Evolutionary conservation across 306 rosid genomes (phyloP).

Genomic region (Vachellia collinsii): DNA sequence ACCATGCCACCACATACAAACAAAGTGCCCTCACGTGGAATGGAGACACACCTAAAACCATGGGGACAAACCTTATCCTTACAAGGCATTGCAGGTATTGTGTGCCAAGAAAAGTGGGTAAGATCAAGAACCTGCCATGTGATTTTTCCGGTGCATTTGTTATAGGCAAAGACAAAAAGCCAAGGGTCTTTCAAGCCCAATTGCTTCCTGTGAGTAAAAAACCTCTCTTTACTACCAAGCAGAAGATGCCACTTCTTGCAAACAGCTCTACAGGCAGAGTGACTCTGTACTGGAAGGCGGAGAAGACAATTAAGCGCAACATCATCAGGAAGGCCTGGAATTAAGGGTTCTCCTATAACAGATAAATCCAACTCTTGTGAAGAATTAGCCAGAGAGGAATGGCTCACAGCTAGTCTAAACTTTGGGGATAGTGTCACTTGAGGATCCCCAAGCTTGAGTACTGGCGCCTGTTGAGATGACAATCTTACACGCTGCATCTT

Average conservation of each 20-base stretch:
- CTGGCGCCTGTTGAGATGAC: conserved; percentile 1
- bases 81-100: conserved; percentile 87
- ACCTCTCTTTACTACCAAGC: conserved; percentile 80
- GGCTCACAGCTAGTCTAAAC: neutral
- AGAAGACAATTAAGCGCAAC: conserved; percentile 89
- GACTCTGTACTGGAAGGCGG: conserved; percentile 81
- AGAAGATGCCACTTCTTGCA: conserved; percentile 85
- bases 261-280: conserved; percentile 61
- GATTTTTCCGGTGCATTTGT: conserved; percentile 87
- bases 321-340: conserved; percentile 92
- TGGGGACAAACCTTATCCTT: conserved; percentile 91
- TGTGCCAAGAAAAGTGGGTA: conserved; percentile 81
- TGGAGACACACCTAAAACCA: conserved; percentile 80
- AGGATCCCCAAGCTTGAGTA: conserved; percentile 14
- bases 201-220: conserved; percentile 78
- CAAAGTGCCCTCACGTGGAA: conserved; percentile 66
- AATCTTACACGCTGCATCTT: conserved; percentile 11
- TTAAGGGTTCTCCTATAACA: conserved; percentile 65
- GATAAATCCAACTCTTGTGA: conserved; percentile 53
- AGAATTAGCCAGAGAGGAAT: neutral
- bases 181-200: conserved; percentile 77
- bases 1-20: conserved; percentile 94
- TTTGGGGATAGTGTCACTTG: conserved; percentile 10
- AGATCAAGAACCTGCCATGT: conserved; percentile 96
- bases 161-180: conserved; percentile 93